A percentile compares a stretch with the other conserved stretches of the same genome.
phyloP scores from a whole-genome alignment of 345 rosid species.

The Odontarrhena argentea region DNA sequence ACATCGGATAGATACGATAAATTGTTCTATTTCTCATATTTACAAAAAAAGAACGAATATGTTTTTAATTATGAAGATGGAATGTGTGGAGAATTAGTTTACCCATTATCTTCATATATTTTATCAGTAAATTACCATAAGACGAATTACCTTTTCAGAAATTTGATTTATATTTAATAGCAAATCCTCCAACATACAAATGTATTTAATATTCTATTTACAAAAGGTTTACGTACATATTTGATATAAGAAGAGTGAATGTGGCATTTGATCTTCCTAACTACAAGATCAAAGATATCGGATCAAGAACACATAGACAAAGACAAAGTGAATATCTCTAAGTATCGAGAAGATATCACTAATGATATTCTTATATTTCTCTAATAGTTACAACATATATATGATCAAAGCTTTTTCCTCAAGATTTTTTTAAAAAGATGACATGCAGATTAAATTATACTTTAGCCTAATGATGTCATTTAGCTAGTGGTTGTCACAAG shows the following conservation, averaged over 20 bases:
- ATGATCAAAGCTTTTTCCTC: too few relatives aligned
- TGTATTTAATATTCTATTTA: background rate
- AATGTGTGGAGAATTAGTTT: too few relatives aligned
- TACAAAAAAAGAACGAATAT: too few relatives aligned
- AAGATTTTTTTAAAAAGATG: too few relatives aligned
- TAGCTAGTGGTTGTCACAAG: background rate
- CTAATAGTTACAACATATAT: too few relatives aligned
- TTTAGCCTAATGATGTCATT: conserved; percentile 1
- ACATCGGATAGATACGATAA: too few relatives aligned
- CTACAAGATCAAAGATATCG: conserved; percentile 15
- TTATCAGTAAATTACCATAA: too few relatives aligned
- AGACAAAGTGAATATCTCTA: conserved; percentile 20
- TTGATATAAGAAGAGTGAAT: background rate
- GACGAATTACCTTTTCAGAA: too few relatives aligned
- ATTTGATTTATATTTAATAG: background rate
- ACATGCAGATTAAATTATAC: background rate
- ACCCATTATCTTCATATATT: too few relatives aligned
- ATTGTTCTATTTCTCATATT: too few relatives aligned
- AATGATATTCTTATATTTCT: too few relatives aligned
- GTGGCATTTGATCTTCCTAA: conserved; percentile 30
- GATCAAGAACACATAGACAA: conserved; percentile 19
- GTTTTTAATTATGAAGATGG: too few relatives aligned
- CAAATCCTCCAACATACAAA: background rate
- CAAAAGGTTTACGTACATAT: conserved; percentile 3
- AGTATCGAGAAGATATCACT: conserved; percentile 4